These are phyloP conservation scores for Pichia membranifaciens DNA, from an alignment of 805 yeast genomes.

Conservation along the genomic window DNA sequence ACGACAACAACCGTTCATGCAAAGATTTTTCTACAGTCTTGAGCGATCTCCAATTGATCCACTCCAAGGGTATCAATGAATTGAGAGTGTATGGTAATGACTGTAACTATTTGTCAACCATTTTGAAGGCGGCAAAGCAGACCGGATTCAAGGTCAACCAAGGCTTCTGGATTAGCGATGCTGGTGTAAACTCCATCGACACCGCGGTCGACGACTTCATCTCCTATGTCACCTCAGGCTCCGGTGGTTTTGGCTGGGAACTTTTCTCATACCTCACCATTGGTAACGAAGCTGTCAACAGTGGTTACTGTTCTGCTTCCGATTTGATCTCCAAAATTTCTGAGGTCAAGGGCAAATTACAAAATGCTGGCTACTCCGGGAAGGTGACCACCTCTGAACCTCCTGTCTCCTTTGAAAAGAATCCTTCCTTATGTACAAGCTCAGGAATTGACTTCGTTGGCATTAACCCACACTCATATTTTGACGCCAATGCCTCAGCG, in stretches of 20 bases:
- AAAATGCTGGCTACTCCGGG: conserved; percentile 72
- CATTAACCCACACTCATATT: conserved; percentile 82
- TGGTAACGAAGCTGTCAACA: conserved; percentile 82
- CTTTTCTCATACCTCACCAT: conserved; percentile 71
- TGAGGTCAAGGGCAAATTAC: conserved; percentile 52
- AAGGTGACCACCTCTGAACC: conserved; percentile 82
- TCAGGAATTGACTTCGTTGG: conserved; percentile 79
- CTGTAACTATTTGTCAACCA: conserved; percentile 62
- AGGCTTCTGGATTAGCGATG: conserved; percentile 72
- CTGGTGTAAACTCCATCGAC: conserved; percentile 69
- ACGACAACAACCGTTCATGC: conserved; percentile 61
- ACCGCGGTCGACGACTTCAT: conserved; percentile 49
- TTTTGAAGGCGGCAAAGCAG: conserved; percentile 51
- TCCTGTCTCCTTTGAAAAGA: conserved; percentile 59
- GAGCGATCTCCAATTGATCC: conserved; percentile 54
- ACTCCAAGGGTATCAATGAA: conserved; percentile 53
- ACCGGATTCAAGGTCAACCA: conserved; percentile 73
- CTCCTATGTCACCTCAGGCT: conserved; percentile 29
- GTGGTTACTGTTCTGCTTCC: conserved; percentile 52
- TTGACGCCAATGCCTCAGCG: conserved; percentile 59
- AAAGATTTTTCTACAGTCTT: conserved; percentile 50
- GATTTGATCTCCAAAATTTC: conserved; percentile 63
- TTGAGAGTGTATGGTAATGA: conserved; percentile 85
- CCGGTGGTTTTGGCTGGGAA: conserved; percentile 57
- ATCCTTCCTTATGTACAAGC: conserved; percentile 63